phyloP scores from a whole-genome alignment of 2,329 filamentous ascomycete species.

The Venturia carpophila region DNA sequence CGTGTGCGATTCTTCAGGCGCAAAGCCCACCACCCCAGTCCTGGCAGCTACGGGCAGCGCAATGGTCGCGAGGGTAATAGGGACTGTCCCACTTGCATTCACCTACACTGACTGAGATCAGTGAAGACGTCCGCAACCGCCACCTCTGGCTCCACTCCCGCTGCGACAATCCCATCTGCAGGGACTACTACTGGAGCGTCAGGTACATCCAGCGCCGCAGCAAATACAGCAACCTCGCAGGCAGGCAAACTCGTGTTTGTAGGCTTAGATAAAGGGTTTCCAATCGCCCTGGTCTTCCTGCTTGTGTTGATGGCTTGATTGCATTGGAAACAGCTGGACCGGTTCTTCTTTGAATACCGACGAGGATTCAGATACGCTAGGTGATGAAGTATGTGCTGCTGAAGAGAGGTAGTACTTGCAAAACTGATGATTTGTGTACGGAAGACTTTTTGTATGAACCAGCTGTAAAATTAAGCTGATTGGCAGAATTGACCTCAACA shows the following conservation, averaged over 20 bases:
- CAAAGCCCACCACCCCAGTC: neutral
- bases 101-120: neutral
- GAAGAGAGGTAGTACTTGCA: too few species aligned
- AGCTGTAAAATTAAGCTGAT: too few species aligned
- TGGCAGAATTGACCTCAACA: too few species aligned
- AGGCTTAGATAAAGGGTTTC: neutral
- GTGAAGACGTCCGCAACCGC: neutral
- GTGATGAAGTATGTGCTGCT: too few species aligned
- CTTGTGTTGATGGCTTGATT: neutral
- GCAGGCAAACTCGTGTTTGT: neutral
- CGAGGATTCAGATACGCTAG: too few species aligned
- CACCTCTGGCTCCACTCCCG: neutral
- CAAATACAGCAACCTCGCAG: neutral
- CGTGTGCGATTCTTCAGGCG: neutral
- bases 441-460: too few species aligned
- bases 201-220: neutral
- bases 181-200: neutral
- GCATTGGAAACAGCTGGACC: neutral
- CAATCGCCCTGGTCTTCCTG: neutral
- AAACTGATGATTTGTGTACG: too few species aligned
- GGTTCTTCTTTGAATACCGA: neutral
- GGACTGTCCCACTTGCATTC: neutral
- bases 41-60: neutral
- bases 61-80: neutral
- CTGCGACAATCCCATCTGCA: neutral